Evolutionary conservation across 768 basidiomycete species (phyloP), one percentile per base, ranked within the genome.

Genomic region (Collybia sordida): DNA sequence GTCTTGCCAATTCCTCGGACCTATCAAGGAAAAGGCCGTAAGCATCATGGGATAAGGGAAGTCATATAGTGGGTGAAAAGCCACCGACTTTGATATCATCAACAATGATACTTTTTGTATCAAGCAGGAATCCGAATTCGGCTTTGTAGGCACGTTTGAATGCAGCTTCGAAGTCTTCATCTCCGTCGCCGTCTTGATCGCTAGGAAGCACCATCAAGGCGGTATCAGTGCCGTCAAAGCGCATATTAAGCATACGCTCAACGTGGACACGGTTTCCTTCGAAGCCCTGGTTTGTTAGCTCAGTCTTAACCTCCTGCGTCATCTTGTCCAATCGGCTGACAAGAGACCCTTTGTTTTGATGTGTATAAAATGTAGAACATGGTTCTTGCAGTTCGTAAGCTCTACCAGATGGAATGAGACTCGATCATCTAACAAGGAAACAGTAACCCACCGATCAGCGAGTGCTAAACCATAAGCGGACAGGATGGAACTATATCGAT

Each of bases 401-500:
- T 5, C 93, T 92, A 49, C 6, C 21, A n/a, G 6, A 31, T 31
- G 31, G 31, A 27, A 27, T 11, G 5, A 31, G 14, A 31, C 9
- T 7, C 9, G 5, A 31, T 4, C 31, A 14, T 12, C 9, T 14
- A 31, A 12, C 3, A 31, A 31, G 9, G 31, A 14, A 36, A 17
- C 12, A 18, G 28, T 19, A 22, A 49, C 67, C 11, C 52, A 79
- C 78, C 79, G 74, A 65, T 96, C 92, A 3, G 93, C 92, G 7
- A 94, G 76, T 6, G 92, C 91, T n/a, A 97, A 81, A 0, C 95
- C 95, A 58, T 95, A 98, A 0, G 95, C 94, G 1, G 92, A 94
- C 3, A 98, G 73, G 47, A 98, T 90, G 5, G 93, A 96, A 46
- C 91, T 94, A 65, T 94, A 93, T 19, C 89, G 82, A 64, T 94